Conservation (phyloP, 1,284 basidiomycete genomes). For the Lentinus polychrous region DNA sequence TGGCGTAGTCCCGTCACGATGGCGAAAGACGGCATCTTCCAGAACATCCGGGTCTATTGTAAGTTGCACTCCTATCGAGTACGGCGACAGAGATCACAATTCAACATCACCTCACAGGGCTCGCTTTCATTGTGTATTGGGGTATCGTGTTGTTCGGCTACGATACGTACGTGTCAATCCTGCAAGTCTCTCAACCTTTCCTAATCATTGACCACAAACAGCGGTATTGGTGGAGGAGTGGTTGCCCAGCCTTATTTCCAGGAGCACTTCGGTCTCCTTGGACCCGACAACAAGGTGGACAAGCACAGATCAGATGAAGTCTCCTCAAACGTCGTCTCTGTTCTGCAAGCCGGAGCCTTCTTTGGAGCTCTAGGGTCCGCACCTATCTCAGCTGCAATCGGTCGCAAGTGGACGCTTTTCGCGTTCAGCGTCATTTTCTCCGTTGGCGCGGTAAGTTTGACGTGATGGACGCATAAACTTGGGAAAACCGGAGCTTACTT, state of each 20-base stretch:
- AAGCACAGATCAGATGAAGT: constrained; percentile 37
- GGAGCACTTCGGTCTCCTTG: constrained; percentile 50
- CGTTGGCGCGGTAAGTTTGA: constrained; percentile 53
- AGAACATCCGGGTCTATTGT: constrained; percentile 59
- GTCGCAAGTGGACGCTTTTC: constrained; percentile 50
- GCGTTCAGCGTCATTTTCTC: constrained; percentile 55
- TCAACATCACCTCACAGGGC: constrained; percentile 35
- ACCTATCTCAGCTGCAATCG: constrained; percentile 54
- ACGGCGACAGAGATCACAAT: constrained; percentile 6
- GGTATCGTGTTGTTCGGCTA: constrained; percentile 78
- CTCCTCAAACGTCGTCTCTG: constrained; percentile 63
- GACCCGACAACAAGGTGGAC: constrained; percentile 31
- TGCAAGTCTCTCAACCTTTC: constrained; percentile 6
- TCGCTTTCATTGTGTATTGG: constrained; percentile 71
- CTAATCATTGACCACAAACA: constrained; percentile 16
- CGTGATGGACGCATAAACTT: background rate
- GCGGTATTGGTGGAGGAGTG: constrained; percentile 58
- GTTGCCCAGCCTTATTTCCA: constrained; percentile 59
- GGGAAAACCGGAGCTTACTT: background rate
- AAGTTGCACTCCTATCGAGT: constrained; percentile 15
- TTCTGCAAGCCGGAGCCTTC: constrained; percentile 76
- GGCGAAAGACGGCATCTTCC: constrained; percentile 22
- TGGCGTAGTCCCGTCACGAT: too few relatives aligned
- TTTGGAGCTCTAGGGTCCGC: constrained; percentile 68
- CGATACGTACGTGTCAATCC: constrained; percentile 46